Evolutionary conservation across 192 early-diverging fungal species (phyloP), one percentile per base, ranked within the genome.

Genomic region (Podila verticillata): DNA sequence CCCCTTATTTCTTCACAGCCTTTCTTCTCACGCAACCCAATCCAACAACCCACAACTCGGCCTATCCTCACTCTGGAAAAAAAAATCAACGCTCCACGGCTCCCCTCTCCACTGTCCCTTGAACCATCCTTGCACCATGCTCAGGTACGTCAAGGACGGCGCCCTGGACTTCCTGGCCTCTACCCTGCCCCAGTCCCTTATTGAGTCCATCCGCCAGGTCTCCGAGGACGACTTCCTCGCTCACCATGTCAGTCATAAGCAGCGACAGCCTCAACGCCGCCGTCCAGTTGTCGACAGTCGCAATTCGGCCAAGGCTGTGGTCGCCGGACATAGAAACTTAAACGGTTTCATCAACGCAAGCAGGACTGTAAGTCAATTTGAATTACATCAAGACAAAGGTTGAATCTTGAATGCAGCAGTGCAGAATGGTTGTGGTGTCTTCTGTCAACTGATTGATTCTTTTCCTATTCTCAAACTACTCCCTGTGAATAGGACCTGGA

Each of bases 81-180:
- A 28, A 10, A 17, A 32, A 65, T 15, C 39, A 44, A 17, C 39
- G 12, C 39, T 2, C 39, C 3, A 44, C 39, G 12, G 2, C 39
- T 44, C 4, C 1, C 39, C 8, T 12, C 17, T 3, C 28, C 6
- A 49, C 29, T 17, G 26, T 20, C 26, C 47, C 36, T 5, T 15
- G 0, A 64, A 26, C 7, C 49, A 32, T 10, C 19, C 30, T 32
- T 22, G n/a, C 39, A 44, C 30, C 31, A 78, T 78, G 75, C 59
- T 78, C 26, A 78, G 70, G 60, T 78, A 70, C 49, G 75, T 78
- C 68, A 78, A 78, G 75, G 75, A 78, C 10, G 68, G 68, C 22
- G 74, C 74, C 30, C 36, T 69, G 30, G 74, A 77, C 39, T 26
- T 77, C 54, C 63, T 77, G 32, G 74, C 74, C 36, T 54, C 64